Evolutionary conservation across 2,329 filamentous ascomycete species (phyloP), one percentile per base, ranked within the genome.

Genomic region (Xylariomycetidae sp.): DNA sequence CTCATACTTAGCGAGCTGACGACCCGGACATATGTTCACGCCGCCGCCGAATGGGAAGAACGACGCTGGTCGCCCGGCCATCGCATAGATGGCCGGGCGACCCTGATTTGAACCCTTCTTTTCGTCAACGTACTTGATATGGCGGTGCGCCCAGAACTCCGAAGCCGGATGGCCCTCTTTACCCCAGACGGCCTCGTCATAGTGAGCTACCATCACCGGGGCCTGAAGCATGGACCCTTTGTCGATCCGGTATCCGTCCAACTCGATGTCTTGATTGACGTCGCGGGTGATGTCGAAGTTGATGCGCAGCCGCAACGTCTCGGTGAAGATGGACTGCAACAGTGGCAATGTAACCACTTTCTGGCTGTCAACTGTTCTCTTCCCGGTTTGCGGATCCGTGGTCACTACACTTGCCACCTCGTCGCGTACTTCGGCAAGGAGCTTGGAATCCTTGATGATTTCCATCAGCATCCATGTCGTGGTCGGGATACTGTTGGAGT

Each of bases 1-100:
- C 44, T 63, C 57, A 29, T 56, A 48, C 39, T 64, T 65, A 1
- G 59, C 60, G 40, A 63, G 61, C 28, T 55, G 48, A 1, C 61
- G 49, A 3, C 61, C 61, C 1, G 63, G 60, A 34, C 61, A 66
- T 13, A 60, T 52, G 3, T 49, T 44, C 1, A 42, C 28, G 1
- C 60, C 60, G 6, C 58, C 60, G 10, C 61, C 58, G 16, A 36
- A 47, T 5, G 40, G 37, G 25, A 48, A 44, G 27, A 33, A 44
- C 4, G 40, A 43, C 14, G 19, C 39, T n/a, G 40, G 20, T 2
- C 38, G 31, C 8, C 39, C 43, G 1, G 18, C 25, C 32, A 48
- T 35, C 13, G 28, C 20, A 16, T 42, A 51, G 14, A 25, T 16
- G 16, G 19, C 12, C 32, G 26, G 26, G 14, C n/a, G n/a, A n/a